phyloP scores from a whole-genome alignment of 495 filamentous ascomycete genomes.

The Aspergillus asperescens region DNA sequence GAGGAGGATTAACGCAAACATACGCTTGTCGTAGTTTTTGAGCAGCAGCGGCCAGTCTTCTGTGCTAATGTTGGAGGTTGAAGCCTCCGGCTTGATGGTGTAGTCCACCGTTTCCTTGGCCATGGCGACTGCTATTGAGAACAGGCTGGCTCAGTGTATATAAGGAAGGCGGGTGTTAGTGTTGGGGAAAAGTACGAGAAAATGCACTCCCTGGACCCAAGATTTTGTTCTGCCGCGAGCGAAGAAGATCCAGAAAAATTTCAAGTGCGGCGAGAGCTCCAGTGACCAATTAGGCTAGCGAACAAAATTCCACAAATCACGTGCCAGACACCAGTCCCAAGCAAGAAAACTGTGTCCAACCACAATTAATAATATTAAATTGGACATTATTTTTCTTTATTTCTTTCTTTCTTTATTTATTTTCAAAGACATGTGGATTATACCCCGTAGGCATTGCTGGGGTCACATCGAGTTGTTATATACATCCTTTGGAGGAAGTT shows the following conservation, averaged over 20 bases:
- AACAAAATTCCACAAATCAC: neutral
- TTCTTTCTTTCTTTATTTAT: too few relatives aligned
- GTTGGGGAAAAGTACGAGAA: slow-evolving; percentile 18
- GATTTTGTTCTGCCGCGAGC: slow-evolving; percentile 24
- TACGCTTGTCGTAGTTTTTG: slow-evolving; percentile 84
- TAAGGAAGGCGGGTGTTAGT: slow-evolving; percentile 20
- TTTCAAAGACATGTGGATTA: too few relatives aligned
- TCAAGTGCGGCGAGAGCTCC: slow-evolving; percentile 24
- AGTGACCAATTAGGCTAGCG: slow-evolving; percentile 20
- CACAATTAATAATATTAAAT: too few relatives aligned
- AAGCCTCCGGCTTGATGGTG: slow-evolving; percentile 80
- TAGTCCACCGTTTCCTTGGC: slow-evolving; percentile 67
- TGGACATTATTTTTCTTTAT: too few relatives aligned
- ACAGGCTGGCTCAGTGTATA: slow-evolving; percentile 22
- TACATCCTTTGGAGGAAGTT: too few relatives aligned
- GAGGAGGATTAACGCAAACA: slow-evolving; percentile 22
- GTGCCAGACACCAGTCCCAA: neutral
- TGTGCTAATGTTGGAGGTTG: slow-evolving; percentile 64
- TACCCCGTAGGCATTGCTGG: too few relatives aligned
- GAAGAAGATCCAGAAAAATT: slow-evolving; percentile 27
- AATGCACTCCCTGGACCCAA: slow-evolving; percentile 22
- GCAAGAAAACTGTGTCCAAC: too few relatives aligned
- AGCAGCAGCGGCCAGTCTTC: slow-evolving; percentile 84
- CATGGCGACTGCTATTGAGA: slow-evolving; percentile 54
- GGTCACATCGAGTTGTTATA: neutral